These are phyloP conservation scores for Cinnamomum chago DNA, from an alignment of 164 flowering plant species.

Conservation along the genomic window DNA sequence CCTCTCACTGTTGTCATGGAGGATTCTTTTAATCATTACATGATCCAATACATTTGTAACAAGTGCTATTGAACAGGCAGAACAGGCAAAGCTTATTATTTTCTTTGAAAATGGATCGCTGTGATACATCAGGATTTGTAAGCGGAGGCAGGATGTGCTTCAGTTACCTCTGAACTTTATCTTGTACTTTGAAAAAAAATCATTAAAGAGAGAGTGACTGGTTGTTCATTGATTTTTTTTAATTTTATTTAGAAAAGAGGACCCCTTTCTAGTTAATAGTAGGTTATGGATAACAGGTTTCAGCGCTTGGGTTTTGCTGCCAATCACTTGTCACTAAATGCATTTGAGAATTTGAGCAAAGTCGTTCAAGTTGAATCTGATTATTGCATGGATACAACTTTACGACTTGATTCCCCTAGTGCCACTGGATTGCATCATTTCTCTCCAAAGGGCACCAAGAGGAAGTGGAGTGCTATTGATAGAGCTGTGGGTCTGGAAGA, in stretches of 20 bases:
- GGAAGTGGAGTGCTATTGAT: conserved; percentile 61
- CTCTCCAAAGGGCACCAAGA: conserved; percentile 55
- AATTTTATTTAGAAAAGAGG: conserved; percentile 17
- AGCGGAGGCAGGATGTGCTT: conserved; percentile 72
- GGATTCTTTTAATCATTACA: conserved; percentile 2
- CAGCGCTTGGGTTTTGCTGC: conserved; percentile 39
- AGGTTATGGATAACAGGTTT: conserved; percentile 50
- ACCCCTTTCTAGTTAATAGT: not conserved
- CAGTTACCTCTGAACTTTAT: not conserved
- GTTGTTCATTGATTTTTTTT: not conserved
- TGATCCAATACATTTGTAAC: not conserved
- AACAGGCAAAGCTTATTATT: conserved; percentile 11
- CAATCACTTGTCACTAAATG: conserved; percentile 33
- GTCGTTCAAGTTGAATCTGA: conserved; percentile 27
- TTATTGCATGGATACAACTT: conserved; percentile 43
- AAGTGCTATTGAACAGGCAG: conserved; percentile 21
- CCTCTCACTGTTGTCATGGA: conserved; percentile 1
- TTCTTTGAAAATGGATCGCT: conserved; percentile 64
- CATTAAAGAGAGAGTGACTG: conserved; percentile 66
- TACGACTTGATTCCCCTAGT: conserved; percentile 57
- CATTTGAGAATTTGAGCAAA: conserved; percentile 47
- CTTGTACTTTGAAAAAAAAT: conserved; percentile 3
- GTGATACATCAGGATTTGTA: conserved; percentile 97
- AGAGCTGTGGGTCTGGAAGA: conserved; percentile 34
- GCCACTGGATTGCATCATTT: conserved; percentile 25